Evolutionary conservation across 139 green algal genomes (phyloP).

Genomic region (Trebouxia sp.): DNA sequence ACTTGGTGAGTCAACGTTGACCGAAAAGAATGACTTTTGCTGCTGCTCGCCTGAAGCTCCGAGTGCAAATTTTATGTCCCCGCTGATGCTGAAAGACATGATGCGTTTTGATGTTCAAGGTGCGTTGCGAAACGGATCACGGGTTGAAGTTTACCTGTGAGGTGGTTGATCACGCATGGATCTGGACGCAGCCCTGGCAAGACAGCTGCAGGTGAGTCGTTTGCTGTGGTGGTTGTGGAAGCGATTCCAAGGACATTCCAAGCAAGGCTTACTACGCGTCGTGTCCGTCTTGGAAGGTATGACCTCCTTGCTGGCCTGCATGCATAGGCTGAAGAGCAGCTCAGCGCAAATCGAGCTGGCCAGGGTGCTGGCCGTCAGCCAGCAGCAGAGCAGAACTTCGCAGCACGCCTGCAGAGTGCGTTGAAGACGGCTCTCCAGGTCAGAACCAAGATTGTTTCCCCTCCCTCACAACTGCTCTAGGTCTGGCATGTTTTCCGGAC

Average conservation of each 20-base stretch:
- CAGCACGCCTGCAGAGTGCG: conserved; percentile 27
- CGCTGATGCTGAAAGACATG: background rate
- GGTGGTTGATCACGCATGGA: conserved; percentile 42
- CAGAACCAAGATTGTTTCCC: background rate
- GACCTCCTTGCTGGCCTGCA: background rate
- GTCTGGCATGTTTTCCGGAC: background rate
- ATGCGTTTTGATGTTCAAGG: background rate
- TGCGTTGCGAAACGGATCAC: background rate
- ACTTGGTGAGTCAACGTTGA: background rate
- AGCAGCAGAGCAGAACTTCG: conserved; percentile 5
- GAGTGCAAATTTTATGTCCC: no score
- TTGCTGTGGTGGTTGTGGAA: background rate
- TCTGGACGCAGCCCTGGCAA: conserved; percentile 42
- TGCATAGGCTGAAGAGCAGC: conserved; percentile 9
- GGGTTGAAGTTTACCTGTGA: background rate
- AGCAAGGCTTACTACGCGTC: background rate
- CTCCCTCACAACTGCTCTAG: background rate
- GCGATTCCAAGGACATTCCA: no score
- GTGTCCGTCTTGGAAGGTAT: background rate
- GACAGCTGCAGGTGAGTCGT: conserved; percentile 45
- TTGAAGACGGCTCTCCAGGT: conserved; percentile 11
- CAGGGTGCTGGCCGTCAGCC: background rate
- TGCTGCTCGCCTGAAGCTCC: no score
- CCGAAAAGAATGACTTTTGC: no score
- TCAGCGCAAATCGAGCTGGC: conserved; percentile 32